Base-by-base conservation (phyloP, 2,329 filamentous ascomycete species). In the Coleophoma eucalyptorum region DNA sequence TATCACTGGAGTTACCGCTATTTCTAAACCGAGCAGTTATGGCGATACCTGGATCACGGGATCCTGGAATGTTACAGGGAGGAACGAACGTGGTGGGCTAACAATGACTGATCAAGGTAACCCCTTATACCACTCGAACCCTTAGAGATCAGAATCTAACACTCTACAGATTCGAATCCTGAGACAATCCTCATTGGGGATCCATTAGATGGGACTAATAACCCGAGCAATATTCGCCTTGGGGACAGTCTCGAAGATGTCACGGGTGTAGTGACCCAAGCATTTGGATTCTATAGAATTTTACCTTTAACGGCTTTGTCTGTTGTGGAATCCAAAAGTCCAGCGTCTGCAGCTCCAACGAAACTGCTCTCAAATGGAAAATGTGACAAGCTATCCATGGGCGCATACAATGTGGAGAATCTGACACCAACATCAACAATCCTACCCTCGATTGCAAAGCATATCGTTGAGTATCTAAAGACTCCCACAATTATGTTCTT, bases 391-490 rank as follows among this genome's bases (percentile, higher is more conserved):
- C 68, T 89, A 52, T 87, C 84, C 1, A 65, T 88, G 20, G 84
- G 79, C 46, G 76, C 78, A 53, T 89, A 89, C 74, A 89, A 89
- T 65, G 76, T 87, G 32, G 83, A 88, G 66, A 89, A 89, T 66
- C 72, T 89, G 15, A 69, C 74, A 7, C 79, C 84, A 0, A 73
- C 69, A 33, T 80, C 79, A 0, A 57, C 72, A 2, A 78, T 83
- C 55, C 69, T 88, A 20, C 68, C 74, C n/a, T 67, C 67, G 12
- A 74, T 89, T n/a, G 80, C 84, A 2, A 67, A 72, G 8, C 83
- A 89, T 59, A 86, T 90, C 55, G 81, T 83, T 48, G 69, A 79
- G 56, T 83, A 82, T 67, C 69, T 89, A 55, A 76, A 74, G 52
- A 77, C 76, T 0, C 86, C 86, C 0, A 82, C 86, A 61, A 64